Conservation (phyloP, 108 stramenopile genomes). For the Fistulifera pelliculosa region DNA sequence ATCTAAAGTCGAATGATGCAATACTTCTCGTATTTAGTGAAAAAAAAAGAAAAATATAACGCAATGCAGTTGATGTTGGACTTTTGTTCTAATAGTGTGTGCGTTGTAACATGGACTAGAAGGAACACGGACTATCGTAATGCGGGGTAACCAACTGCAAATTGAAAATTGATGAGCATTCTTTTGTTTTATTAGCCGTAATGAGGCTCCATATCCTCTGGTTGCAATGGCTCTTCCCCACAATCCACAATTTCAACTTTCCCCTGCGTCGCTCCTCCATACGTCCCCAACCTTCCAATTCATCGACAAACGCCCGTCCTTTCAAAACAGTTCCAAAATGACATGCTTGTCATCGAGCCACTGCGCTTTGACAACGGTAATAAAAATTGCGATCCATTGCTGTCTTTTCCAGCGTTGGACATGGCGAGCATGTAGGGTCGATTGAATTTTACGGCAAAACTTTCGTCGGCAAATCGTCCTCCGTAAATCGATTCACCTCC, state of each 20-base stretch:
- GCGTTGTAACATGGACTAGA: no score
- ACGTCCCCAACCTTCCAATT: conserved; percentile 67
- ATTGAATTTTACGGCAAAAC: conserved; percentile 84
- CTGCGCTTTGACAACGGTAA: conserved; percentile 86
- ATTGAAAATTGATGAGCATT: no score
- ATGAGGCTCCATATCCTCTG: conserved; percentile 14
- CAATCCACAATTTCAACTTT: conserved; percentile 72
- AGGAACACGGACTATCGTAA: no score
- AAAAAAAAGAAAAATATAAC: no score
- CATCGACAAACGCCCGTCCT: conserved; percentile 46
- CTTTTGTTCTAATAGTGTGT: no score
- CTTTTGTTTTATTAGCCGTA: background rate
- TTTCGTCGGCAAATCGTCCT: conserved; percentile 79
- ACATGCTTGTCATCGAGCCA: conserved; percentile 83
- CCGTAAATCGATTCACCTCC: conserved; percentile 92
- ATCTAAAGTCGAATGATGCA: conserved; percentile 40
- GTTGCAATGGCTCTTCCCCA: conserved; percentile 37
- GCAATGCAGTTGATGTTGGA: no score
- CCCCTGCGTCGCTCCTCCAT: conserved; percentile 42
- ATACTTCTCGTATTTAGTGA: background rate
- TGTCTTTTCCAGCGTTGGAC: conserved; percentile 71
- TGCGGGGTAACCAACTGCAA: no score
- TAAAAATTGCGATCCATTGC: conserved; percentile 75
- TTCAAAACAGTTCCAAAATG: conserved; percentile 74
- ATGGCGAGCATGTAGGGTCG: conserved; percentile 76